These are phyloP conservation scores for Yamadazyma membranifaciens DNA, from an alignment of 1,139 yeast species.

Conservation along the genomic window DNA sequence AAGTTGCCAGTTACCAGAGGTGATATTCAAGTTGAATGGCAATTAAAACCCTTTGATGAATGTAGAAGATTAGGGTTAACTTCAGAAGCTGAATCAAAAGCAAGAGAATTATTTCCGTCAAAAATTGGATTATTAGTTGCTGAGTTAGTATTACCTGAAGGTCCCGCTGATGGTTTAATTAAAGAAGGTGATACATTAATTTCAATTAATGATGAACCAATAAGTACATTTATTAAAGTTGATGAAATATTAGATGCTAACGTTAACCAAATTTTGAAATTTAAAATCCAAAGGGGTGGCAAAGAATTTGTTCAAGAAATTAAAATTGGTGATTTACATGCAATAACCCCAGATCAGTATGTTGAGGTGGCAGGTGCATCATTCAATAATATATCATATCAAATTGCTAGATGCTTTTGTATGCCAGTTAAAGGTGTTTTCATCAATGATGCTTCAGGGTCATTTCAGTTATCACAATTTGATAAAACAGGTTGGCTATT, in stretches of 20 bases:
- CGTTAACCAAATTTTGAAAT: constrained; percentile 58
- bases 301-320: constrained; percentile 50
- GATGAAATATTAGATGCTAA: constrained; percentile 78
- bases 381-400: constrained; percentile 82
- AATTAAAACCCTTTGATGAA: constrained; percentile 82
- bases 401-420: constrained; percentile 81
- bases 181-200: constrained; percentile 86
- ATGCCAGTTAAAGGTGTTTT: constrained; percentile 84
- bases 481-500: constrained; percentile 70
- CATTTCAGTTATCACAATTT: constrained; percentile 62
- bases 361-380: constrained; percentile 86
- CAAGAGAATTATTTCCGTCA: constrained; percentile 69
- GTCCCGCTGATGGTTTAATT: constrained; percentile 74
- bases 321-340: constrained; percentile 71
- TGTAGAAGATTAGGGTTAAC: constrained; percentile 85
- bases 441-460: constrained; percentile 74
- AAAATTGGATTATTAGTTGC: constrained; percentile 84
- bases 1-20: constrained; percentile 63
- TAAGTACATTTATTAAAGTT: constrained; percentile 74
- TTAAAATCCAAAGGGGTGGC: constrained; percentile 76
- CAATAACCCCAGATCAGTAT: constrained; percentile 77
- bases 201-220: constrained; percentile 63
- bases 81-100: constrained; percentile 66
- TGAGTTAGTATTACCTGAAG: constrained; percentile 78
- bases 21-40: constrained; percentile 91